Percentiles rank a stretch among this genome's conserved stretches.
phyloP scores from a whole-genome alignment of 2,329 filamentous ascomycete genomes.

The Fusarium sp. region DNA sequence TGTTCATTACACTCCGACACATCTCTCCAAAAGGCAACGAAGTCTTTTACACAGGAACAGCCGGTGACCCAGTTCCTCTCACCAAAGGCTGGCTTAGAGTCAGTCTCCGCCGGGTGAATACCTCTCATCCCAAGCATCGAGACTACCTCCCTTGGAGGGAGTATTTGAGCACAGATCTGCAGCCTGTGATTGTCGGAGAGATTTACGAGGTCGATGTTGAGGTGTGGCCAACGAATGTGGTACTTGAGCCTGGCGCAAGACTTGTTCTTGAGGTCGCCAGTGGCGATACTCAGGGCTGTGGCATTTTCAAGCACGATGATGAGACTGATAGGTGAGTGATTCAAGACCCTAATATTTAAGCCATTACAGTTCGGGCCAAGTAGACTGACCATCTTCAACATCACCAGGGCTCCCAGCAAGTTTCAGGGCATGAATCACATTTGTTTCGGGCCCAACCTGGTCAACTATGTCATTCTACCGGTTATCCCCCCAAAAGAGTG shows the following conservation, averaged over 20 bases:
- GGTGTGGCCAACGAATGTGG: conserved; percentile 72
- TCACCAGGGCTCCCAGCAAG: neutral
- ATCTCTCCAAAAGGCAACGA: conserved; percentile 65
- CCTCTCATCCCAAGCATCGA: conserved; percentile 63
- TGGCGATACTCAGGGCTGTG: neutral
- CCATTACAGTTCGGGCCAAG: neutral
- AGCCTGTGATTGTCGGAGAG: conserved; percentile 63
- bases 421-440: neutral
- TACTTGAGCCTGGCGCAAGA: conserved; percentile 40
- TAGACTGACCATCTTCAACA: neutral
- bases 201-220: conserved; percentile 71
- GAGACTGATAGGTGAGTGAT: neutral
- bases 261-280: neutral
- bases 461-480: neutral
- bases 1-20: conserved; percentile 73
- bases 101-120: conserved; percentile 65
- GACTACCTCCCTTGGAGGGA: conserved; percentile 62
- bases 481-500: neutral
- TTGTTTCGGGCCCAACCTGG: neutral
- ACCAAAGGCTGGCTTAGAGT: conserved; percentile 73
- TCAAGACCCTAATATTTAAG: neutral
- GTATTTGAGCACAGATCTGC: conserved; percentile 57
- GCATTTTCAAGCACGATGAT: neutral
- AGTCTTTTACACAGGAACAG: conserved; percentile 72
- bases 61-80: conserved; percentile 71